Evolutionary conservation across 1,284 basidiomycete genomes (phyloP).

Genomic region (Malassezia pachydermatis): DNA sequence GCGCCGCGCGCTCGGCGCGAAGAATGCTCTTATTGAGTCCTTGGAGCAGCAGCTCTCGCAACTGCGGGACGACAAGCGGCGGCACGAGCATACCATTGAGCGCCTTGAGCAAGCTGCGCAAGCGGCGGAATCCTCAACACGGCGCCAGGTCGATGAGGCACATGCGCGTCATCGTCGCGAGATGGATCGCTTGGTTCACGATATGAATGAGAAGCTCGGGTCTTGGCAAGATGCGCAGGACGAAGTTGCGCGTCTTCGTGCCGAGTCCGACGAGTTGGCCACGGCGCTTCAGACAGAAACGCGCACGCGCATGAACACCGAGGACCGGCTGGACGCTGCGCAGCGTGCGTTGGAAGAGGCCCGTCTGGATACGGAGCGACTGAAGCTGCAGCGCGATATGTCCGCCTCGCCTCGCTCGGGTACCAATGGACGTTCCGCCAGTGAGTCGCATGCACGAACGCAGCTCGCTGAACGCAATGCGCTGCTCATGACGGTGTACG

Average conservation of each 20-base stretch:
- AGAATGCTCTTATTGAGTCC: slow-evolving; percentile 30
- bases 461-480: slow-evolving; percentile 52
- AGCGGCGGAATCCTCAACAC: slow-evolving; percentile 55
- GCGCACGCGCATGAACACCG: slow-evolving; percentile 29
- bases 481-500: slow-evolving; percentile 55
- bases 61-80: slow-evolving; percentile 25
- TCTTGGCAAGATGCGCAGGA: slow-evolving; percentile 61
- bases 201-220: slow-evolving; percentile 71
- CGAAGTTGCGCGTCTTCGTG: slow-evolving; percentile 55
- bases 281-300: slow-evolving; percentile 36
- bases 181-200: slow-evolving; percentile 59
- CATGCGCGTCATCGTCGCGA: slow-evolving; percentile 12
- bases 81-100: slow-evolving; percentile 27
- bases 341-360: slow-evolving; percentile 23
- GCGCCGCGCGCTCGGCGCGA: slow-evolving; percentile 30
- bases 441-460: slow-evolving; percentile 4
- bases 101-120: slow-evolving; percentile 61
- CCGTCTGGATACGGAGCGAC: slow-evolving; percentile 23
- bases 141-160: slow-evolving; percentile 55
- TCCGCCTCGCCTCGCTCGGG: background rate
- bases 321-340: slow-evolving; percentile 42
- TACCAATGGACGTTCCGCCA: background rate
- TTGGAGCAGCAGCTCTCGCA: slow-evolving; percentile 34
- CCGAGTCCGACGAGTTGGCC: slow-evolving; percentile 31
- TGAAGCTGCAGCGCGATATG: background rate